Base-by-base conservation (phyloP, 176 grass and related monocot species). In the Oryza brachyantha region DNA sequence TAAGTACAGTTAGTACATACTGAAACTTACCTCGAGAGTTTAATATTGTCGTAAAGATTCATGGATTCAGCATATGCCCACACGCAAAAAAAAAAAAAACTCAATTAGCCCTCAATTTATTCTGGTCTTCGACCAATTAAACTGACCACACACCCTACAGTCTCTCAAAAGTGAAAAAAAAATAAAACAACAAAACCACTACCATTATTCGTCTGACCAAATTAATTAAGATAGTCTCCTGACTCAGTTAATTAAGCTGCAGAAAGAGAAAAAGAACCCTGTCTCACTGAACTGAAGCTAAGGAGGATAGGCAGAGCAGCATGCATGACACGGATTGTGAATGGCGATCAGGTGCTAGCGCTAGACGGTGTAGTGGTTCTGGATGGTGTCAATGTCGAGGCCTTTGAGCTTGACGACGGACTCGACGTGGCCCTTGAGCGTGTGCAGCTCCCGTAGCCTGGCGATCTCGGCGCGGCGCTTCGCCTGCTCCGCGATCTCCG, bases 401-500 rank as follows among this genome's bases (percentile, higher is more conserved):
- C 86, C 81, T 77, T 89, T 89, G 52, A 71, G 86, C 71, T 89
- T 89, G 3, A 89, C 86, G n/a, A 89, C 86, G 10, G 86, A 88
- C 7, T 88, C 86, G 24, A 88, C 86, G n/a, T 88, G 86, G 4
- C 86, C 86, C 74, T 88, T 88, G 25, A 88, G 86, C 70, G 86
- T 88, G 81, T 88, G 81, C 24, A 88, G 76, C 77, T 88, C 81
- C 64, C 86, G 34, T 11, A 84, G 76, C 81, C 86, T 94, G 17
- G 94, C 94, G 66, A 93, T 84, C 78, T 97, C 94, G 1, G 94
- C 94, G 54, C 93, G 88, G 32, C 88, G 87, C 66, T 61, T 89
- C 39, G 93, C 93, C 57, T 93, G 93, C 77, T 93, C 93, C 1
- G 93, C 93, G 54, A 97, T 89, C 86, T 93, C 91, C 0, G 93